phyloP scores from a whole-genome alignment of 371 early-diverging fungal genomes.

The Synchytrium microbalum region DNA sequence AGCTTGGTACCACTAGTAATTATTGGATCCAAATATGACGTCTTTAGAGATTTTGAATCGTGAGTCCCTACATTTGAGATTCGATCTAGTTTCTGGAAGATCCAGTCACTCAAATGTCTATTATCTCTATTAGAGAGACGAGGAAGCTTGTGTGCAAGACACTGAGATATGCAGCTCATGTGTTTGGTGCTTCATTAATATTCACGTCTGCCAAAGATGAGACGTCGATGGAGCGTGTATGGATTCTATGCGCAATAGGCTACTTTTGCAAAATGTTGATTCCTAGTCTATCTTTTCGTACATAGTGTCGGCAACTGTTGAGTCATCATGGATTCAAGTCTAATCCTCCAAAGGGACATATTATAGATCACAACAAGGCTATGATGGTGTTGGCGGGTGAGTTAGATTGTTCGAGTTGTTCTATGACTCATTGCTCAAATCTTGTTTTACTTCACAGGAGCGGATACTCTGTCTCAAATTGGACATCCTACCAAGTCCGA shows the following conservation, averaged over 20 bases:
- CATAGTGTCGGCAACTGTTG: conserved; percentile 22
- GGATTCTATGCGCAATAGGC: neutral
- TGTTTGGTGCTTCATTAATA: conserved; percentile 35
- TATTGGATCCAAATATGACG: conserved; percentile 37
- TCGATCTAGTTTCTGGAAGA: conserved; percentile 2
- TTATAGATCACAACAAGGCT: conserved; percentile 36
- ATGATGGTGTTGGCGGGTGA: conserved; percentile 32
- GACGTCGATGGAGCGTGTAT: conserved; percentile 19
- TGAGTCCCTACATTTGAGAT: conserved; percentile 14
- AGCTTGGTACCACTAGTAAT: conserved; percentile 33
- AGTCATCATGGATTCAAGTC: conserved; percentile 33
- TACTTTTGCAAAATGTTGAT: neutral
- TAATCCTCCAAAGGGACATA: conserved; percentile 16
- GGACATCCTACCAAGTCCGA: conserved; percentile 25
- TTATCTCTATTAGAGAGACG: conserved; percentile 20
- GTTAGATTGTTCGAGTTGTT: no score
- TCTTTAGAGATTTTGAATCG: conserved; percentile 37
- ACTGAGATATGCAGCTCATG: conserved; percentile 37
- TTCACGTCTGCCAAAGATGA: conserved; percentile 33
- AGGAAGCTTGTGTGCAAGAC: conserved; percentile 28
- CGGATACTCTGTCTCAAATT: conserved; percentile 37
- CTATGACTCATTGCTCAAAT: conserved; percentile 4
- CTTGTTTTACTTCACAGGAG: conserved; percentile 13
- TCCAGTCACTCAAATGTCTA: neutral
- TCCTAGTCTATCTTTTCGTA: neutral